Evolutionary conservation across 805 yeast genomes (phyloP).

Genomic region (Dipodascus albidus): DNA sequence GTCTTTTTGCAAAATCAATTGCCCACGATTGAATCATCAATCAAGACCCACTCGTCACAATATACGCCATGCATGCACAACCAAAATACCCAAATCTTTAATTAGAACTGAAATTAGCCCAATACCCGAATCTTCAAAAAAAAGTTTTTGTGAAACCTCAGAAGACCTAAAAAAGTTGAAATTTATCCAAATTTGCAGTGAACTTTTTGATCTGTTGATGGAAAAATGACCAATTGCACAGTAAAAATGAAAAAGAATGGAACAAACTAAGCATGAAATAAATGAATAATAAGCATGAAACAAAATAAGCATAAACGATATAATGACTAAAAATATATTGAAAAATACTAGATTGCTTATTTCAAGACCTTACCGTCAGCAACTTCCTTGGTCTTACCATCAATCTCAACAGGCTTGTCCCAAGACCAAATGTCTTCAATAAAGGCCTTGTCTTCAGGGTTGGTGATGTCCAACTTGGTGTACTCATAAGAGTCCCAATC

Average conservation of each 20-base stretch:
- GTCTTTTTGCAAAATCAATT: no score
- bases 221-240: background rate
- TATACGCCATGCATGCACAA: no score
- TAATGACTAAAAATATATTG: no score
- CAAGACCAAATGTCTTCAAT: conserved; percentile 92
- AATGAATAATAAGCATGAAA: no score
- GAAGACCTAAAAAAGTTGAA: background rate
- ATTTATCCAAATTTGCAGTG: background rate
- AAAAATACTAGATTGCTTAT: conserved; percentile 38
- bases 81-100: background rate
- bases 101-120: no score
- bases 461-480: conserved; percentile 72
- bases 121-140: no score
- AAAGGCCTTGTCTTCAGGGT: conserved; percentile 66
- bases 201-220: background rate
- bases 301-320: no score
- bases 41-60: no score
- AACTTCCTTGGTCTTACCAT: conserved; percentile 76
- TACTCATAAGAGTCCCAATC: conserved; percentile 93
- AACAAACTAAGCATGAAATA: no score
- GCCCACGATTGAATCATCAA: no score
- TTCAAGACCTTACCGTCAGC: conserved; percentile 98
- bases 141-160: background rate
- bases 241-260: background rate
- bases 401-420: conserved; percentile 82